Evolutionary conservation across 345 rosid species (phyloP).

Genomic region (Aquilaria sinensis): DNA sequence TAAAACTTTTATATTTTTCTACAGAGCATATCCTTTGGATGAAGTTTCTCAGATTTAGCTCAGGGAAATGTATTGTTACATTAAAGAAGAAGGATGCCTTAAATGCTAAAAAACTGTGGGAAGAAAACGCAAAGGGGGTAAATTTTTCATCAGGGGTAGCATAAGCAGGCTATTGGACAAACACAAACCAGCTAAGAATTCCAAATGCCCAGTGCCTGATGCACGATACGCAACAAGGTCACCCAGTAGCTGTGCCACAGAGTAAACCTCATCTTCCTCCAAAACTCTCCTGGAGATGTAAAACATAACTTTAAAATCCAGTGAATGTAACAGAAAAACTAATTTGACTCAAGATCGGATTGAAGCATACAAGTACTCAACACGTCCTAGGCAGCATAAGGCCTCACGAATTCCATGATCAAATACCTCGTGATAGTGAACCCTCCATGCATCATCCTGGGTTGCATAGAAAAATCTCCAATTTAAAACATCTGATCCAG

Average conservation of each 20-base stretch:
- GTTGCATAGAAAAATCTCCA: slow-evolving; percentile 88
- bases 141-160: background rate
- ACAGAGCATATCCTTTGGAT: too few relatives aligned
- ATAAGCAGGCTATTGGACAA: background rate
- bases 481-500: slow-evolving; percentile 68
- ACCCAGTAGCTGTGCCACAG: slow-evolving; percentile 76
- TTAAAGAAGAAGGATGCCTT: too few relatives aligned
- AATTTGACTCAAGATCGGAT: slow-evolving; percentile 9
- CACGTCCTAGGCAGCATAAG: slow-evolving; percentile 86
- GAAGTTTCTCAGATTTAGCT: too few relatives aligned
- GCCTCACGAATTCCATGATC: slow-evolving; percentile 94
- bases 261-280: slow-evolving; percentile 86
- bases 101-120: too few relatives aligned
- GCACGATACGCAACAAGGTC: slow-evolving; percentile 95
- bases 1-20: too few relatives aligned
- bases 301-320: slow-evolving; percentile 6
- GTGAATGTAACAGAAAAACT: background rate
- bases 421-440: slow-evolving; percentile 90
- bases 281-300: slow-evolving; percentile 42
- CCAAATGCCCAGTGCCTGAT: slow-evolving; percentile 89
- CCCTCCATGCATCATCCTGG: slow-evolving; percentile 88
- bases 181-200: slow-evolving; percentile 71
- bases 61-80: too few relatives aligned
- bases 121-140: too few relatives aligned
- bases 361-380: slow-evolving; percentile 59